Base-by-base conservation (phyloP, 2,329 filamentous ascomycete genomes). In the Hypoxylon sp. region DNA sequence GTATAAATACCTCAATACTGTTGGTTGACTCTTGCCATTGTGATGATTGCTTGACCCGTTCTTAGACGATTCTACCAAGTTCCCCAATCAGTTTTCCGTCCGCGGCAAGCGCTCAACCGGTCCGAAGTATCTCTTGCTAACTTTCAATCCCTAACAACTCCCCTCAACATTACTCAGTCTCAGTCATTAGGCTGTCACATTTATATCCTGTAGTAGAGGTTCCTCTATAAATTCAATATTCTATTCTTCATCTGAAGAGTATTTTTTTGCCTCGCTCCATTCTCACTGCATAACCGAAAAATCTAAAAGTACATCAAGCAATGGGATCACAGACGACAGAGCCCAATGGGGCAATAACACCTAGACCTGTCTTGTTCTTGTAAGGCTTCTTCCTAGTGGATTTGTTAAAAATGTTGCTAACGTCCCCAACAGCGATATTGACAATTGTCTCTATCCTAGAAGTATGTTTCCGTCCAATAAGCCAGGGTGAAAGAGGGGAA, bases 401-500 rank as follows among this genome's bases (percentile, higher is more conserved):
- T 32, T 31, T 15, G 1, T 2, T n/a, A 31, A 29, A 21, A 5
- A 27, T 47, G 57, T 47, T 35, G 29, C 73, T 80, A 58, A 79
- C 60, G 39, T 4, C 19, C 87, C 90, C 79, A 90, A 88, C 80
- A 98, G 98, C 78, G 96, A 99, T 79, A 98, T 99, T 77, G 96
- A 99, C 85, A 99, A 99, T 78, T 99, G 97, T 81, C 88, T 98
- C 62, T 98, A 98, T 77, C 90, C 94, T 0, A 94, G 91, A 81
- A 94, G 93, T 94, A 77, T 80, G 87, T 78, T 48, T 57, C 10
- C 44, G 42, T 21, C 31, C n/a, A 6, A 2, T 15, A 29, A 15
- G 2, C n/a, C 1, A 32, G 29, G 37, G 13, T 11, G 7, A 5
- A 15, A 6, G 21, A 37, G 42, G 19, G 48, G 24, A 15, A 50